These are phyloP conservation scores for Apiotrichum domesticum DNA, from an alignment of 1,284 basidiomycete species.

Conservation along the genomic window DNA sequence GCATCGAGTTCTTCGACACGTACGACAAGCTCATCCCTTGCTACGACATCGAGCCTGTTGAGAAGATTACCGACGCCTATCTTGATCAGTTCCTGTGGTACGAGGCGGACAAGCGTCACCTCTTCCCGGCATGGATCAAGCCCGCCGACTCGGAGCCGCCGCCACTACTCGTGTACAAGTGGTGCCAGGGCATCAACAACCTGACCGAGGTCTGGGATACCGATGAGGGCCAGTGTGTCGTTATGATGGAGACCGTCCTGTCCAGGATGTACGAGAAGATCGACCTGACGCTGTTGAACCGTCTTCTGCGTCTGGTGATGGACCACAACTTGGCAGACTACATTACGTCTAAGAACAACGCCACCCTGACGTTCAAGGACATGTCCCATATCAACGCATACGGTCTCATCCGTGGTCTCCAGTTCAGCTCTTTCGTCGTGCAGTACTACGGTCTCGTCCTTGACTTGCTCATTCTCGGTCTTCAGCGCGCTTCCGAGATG, in stretches of 20 bases:
- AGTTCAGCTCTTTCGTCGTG: constrained; percentile 96
- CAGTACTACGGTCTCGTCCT: constrained; percentile 90
- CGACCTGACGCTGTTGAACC: constrained; percentile 87
- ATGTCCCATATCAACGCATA: constrained; percentile 49
- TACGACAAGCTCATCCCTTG: constrained; percentile 97
- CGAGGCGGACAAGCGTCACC: constrained; percentile 88
- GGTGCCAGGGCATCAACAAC: constrained; percentile 55
- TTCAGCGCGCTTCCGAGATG: constrained; percentile 93
- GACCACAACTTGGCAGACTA: constrained; percentile 98
- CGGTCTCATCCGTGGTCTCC: constrained; percentile 87
- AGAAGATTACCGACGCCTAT: constrained; percentile 97
- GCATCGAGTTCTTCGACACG: constrained; percentile 76
- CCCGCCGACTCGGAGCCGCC: constrained; percentile 94
- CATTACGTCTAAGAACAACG: constrained; percentile 97
- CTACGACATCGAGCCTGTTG: constrained; percentile 96
- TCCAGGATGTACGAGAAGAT: constrained; percentile 98
- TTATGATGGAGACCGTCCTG: constrained; percentile 94
- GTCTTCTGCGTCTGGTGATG: constrained; percentile 83
- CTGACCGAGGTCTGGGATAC: constrained; percentile 93
- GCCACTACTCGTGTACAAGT: constrained; percentile 91
- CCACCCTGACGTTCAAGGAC: constrained; percentile 85
- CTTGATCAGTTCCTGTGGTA: constrained; percentile 70
- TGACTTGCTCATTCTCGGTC: constrained; percentile 85
- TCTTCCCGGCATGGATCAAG: constrained; percentile 98
- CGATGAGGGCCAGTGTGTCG: constrained; percentile 88